Conservation (phyloP, 768 basidiomycete genomes). For the Mycena venus region DNA sequence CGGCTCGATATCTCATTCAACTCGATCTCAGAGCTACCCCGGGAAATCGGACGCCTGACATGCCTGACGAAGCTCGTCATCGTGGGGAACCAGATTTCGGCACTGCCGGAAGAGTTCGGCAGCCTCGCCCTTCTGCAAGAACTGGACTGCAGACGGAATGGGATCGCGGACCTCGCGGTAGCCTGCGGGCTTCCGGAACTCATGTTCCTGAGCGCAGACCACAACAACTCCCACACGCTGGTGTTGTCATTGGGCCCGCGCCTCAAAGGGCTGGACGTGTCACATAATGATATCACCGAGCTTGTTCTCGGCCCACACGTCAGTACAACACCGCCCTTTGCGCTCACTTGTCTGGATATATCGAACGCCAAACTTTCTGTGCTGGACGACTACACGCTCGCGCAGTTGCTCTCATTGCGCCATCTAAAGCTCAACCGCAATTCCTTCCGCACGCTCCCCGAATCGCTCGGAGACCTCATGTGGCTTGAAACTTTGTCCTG, state of each 20-base stretch:
- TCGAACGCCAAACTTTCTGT: conserved; percentile 91
- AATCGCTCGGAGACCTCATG: conserved; percentile 80
- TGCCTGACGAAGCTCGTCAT: conserved; percentile 80
- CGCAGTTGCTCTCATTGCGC: conserved; percentile 79
- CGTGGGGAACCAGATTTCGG: conserved; percentile 84
- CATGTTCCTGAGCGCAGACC: conserved; percentile 77
- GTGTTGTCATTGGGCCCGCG: conserved; percentile 81
- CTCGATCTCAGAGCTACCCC: conserved; percentile 83
- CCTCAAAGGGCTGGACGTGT: conserved; percentile 77
- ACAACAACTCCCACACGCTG: conserved; percentile 86
- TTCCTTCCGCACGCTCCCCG: conserved; percentile 86
- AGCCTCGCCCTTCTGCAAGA: conserved; percentile 72
- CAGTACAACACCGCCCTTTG: conserved; percentile 59
- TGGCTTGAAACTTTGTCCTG: conserved; percentile 83
- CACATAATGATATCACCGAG: conserved; percentile 91
- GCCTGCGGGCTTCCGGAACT: conserved; percentile 80
- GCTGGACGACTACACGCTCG: conserved; percentile 79
- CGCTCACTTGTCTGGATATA: conserved; percentile 85
- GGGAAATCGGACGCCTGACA: conserved; percentile 78
- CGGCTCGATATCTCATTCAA: conserved; percentile 97
- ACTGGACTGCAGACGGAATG: conserved; percentile 91
- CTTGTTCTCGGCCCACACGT: conserved; percentile 66
- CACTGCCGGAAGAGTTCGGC: conserved; percentile 73
- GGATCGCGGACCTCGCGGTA: conserved; percentile 79
- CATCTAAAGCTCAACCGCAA: conserved; percentile 88